Conservation (phyloP, 148 eudicot genomes). For the Linanthus parryae region DNA sequence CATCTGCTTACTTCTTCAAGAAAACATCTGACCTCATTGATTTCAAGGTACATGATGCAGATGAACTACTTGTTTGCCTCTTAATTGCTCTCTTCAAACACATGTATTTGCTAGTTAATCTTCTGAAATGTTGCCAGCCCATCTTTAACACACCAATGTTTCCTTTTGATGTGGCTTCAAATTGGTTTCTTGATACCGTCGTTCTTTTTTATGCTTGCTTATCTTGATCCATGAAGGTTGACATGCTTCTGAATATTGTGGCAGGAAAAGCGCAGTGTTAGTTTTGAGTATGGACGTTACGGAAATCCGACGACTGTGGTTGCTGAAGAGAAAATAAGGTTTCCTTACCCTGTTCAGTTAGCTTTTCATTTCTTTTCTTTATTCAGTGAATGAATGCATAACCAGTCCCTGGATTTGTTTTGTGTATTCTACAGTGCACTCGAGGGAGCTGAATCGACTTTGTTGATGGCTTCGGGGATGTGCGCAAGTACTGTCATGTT, state of each 20-base stretch:
- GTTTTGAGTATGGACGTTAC: constrained; percentile 92
- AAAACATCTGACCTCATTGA: constrained; percentile 83
- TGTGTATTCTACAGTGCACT: constrained; percentile 57
- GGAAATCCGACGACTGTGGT: constrained; percentile 75
- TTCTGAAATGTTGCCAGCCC: no score
- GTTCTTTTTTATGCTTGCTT: no score
- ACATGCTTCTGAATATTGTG: background rate
- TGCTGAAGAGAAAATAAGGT: constrained; percentile 85
- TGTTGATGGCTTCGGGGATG: constrained; percentile 91
- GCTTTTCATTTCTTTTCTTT: background rate
- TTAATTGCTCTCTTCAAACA: no score
- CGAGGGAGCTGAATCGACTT: constrained; percentile 92
- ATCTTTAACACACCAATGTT: no score
- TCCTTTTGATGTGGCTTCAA: no score
- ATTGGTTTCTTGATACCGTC: no score
- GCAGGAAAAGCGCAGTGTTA: constrained; percentile 70
- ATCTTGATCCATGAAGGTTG: no score
- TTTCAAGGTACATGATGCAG: constrained; percentile 53
- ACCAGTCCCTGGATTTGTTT: background rate
- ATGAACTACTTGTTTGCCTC: no score
- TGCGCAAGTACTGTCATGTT: constrained; percentile 85
- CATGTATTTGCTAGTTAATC: no score
- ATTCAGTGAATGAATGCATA: background rate
- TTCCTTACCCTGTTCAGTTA: background rate
- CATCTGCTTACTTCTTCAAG: constrained; percentile 92